Conservation (phyloP, 2,329 filamentous ascomycete genomes). For the Sclerotinia trifoliorum region DNA sequence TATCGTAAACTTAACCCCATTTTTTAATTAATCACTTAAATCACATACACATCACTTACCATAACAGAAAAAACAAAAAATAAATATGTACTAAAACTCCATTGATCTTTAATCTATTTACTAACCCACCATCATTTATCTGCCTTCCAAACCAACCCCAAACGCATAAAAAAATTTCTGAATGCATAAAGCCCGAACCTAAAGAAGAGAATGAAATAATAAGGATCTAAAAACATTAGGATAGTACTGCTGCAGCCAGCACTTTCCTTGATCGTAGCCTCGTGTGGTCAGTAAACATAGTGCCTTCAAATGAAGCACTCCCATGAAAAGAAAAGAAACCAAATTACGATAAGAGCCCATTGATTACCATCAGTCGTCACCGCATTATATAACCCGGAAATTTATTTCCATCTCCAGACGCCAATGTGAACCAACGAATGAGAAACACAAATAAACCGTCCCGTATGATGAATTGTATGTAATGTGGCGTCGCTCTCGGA, state of each 20-base stretch:
- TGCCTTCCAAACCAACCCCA: background rate
- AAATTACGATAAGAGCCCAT: constrained; percentile 2
- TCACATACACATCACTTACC: no score
- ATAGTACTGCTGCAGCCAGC: background rate
- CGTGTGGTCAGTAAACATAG: background rate
- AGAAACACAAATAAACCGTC: constrained; percentile 14
- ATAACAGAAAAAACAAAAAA: background rate
- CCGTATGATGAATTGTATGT: constrained; percentile 19
- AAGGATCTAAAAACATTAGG: background rate
- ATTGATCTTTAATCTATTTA: constrained; percentile 13
- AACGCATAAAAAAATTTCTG: background rate
- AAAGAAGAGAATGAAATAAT: background rate
- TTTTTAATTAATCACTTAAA: no score
- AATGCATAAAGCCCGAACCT: background rate
- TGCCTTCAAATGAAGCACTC: background rate
- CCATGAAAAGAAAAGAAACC: background rate
- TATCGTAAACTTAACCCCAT: no score
- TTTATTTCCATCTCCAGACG: constrained; percentile 20
- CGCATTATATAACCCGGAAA: constrained; percentile 5
- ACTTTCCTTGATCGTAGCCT: background rate
- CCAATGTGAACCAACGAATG: constrained; percentile 21
- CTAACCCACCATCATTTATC: background rate
- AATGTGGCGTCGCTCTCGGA: background rate
- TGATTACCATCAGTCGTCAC: constrained; percentile 11
- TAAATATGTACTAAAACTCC: background rate